Conservation (phyloP, 805 yeast species). For the Candida chauliodis region DNA sequence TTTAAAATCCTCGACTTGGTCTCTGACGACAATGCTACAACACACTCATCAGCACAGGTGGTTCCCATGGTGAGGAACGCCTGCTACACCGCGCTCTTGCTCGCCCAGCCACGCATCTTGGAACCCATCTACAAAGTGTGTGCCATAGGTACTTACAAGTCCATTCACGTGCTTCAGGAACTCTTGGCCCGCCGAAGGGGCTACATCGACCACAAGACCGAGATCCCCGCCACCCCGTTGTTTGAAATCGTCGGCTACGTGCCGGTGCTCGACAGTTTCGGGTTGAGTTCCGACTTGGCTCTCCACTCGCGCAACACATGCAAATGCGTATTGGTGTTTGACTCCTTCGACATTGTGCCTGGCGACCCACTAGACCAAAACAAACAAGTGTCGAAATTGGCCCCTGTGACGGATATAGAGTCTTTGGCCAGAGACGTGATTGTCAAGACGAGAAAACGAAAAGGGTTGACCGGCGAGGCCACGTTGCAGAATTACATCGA, state of each 20-base stretch:
- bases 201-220: slow-evolving; percentile 31
- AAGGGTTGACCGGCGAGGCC: slow-evolving; percentile 78
- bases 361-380: slow-evolving; percentile 85
- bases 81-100: slow-evolving; percentile 72
- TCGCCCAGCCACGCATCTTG: slow-evolving; percentile 73
- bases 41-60: slow-evolving; percentile 59
- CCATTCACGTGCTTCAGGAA: slow-evolving; percentile 46
- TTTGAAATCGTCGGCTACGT: slow-evolving; percentile 57
- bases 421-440: slow-evolving; percentile 86
- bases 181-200: slow-evolving; percentile 71
- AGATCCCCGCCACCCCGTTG: slow-evolving; percentile 73
- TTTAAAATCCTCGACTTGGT: slow-evolving; percentile 69
- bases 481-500: slow-evolving; percentile 66
- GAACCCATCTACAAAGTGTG: slow-evolving; percentile 76
- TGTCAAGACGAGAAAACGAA: slow-evolving; percentile 82
- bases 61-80: slow-evolving; percentile 83
- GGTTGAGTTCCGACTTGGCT: slow-evolving; percentile 83
- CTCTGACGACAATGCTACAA: slow-evolving; percentile 40
- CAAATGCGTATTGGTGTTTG: slow-evolving; percentile 60
- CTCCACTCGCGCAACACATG: slow-evolving; percentile 77
- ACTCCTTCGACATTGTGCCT: slow-evolving; percentile 75
- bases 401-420: slow-evolving; percentile 62
- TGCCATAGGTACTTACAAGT: slow-evolving; percentile 49
- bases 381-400: slow-evolving; percentile 60
- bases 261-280: slow-evolving; percentile 89